Percentiles rank a stretch among this genome's conserved stretches.
phyloP scores from a whole-genome alignment of 768 basidiomycete genomes.

The Tremella mesenterica region DNA sequence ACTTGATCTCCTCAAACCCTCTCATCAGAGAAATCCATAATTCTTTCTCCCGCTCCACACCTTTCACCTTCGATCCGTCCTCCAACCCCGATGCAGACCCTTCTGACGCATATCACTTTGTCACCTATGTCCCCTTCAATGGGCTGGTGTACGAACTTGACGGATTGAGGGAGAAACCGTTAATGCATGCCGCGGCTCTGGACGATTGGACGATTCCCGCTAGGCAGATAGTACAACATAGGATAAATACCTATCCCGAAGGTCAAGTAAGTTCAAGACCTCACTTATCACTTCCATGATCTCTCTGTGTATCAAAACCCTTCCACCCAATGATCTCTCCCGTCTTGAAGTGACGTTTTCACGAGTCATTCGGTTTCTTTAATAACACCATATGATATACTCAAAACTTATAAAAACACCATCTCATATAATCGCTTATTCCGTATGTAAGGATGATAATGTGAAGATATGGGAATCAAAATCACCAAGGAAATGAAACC shows the following conservation, averaged over 20 bases:
- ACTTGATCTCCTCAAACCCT: slow-evolving; percentile 43
- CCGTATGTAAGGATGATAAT: too few relatives aligned
- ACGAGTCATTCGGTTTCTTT: too few relatives aligned
- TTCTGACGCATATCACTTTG: slow-evolving; percentile 92
- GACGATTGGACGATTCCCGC: slow-evolving; percentile 73
- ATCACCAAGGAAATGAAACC: too few relatives aligned
- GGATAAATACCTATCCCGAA: slow-evolving; percentile 82
- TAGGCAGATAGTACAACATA: slow-evolving; percentile 71
- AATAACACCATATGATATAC: too few relatives aligned
- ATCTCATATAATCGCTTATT: too few relatives aligned
- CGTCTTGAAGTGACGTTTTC: too few relatives aligned
- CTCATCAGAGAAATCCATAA: slow-evolving; percentile 63
- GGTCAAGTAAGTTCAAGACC: slow-evolving; percentile 60
- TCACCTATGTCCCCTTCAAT: slow-evolving; percentile 78
- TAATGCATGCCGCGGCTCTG: slow-evolving; percentile 60
- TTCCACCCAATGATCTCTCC: too few relatives aligned
- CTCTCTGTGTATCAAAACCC: not conserved
- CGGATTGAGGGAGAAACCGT: slow-evolving; percentile 68
- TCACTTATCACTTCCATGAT: slow-evolving; percentile 5
- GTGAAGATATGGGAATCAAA: too few relatives aligned
- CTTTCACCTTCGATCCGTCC: slow-evolving; percentile 74
- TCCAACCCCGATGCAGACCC: slow-evolving; percentile 53
- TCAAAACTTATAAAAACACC: too few relatives aligned
- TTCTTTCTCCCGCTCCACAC: slow-evolving; percentile 77
- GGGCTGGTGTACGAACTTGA: slow-evolving; percentile 88